Base-by-base conservation (phyloP, 2,329 filamentous ascomycete genomes). In the Chaetomiaceae sp. region DNA sequence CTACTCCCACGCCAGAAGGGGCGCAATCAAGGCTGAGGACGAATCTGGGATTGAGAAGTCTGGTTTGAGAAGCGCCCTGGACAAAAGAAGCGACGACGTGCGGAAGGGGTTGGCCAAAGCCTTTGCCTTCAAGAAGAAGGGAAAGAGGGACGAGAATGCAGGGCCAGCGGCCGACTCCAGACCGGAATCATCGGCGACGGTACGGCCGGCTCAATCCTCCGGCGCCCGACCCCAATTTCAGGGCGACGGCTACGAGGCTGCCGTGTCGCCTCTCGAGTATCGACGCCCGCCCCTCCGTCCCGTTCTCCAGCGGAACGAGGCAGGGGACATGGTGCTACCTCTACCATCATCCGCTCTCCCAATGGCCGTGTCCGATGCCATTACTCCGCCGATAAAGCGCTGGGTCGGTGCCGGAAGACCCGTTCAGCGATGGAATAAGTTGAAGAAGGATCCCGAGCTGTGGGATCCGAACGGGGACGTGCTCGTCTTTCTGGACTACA, bases 381-480 rank as follows among this genome's bases (percentile, higher is more conserved):
- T 55, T 9, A 57, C 65, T 14, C 70, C 73, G 0, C 67, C 70
- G 3, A 73, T 79, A 51, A 78, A 73, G 58, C 73, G 76, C 12
- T 82, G 77, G 77, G 66, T 75, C 12, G 78, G 78, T 0, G 69
- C 65, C 3, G 76, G 77, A 1, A 66, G 72, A 13, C 70, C 74
- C 0, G 69, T 74, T 0, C 71, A 76, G 44, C 67, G 72, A 25
- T 81, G 78, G 78, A 80, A 78, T 58, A 80, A 79, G 60, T 66
- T 81, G 2, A 70, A 75, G 9, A 79, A 81, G 60, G 79, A 83
- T 43, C 77, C 78, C 1, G 79, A 82, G 57, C 64, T 83, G 2
- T 83, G 79, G 79, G 77, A 82, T 57, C 73, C 74, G 0, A 78
- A 79, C 50, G 80, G 80, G 19, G 80, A 83, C 53, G 79, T 81